Conservation (phyloP, 2,329 filamentous ascomycete species). For the Fusarium zealandicum region DNA sequence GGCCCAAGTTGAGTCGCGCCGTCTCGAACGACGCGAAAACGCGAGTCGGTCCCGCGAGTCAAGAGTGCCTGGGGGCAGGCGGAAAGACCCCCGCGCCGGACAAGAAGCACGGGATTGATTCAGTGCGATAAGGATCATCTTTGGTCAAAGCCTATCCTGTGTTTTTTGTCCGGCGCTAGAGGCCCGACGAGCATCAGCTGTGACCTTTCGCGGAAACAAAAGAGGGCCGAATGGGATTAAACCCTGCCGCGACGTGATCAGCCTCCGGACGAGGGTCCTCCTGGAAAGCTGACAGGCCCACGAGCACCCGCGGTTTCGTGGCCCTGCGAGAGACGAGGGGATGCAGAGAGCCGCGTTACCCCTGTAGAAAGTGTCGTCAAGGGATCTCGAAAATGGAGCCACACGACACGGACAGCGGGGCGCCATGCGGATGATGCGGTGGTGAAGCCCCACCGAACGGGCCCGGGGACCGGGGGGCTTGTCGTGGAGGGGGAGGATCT, state of each 20-base stretch:
- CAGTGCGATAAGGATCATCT: no score
- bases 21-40: constrained; percentile 1
- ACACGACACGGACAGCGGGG: constrained; percentile 24
- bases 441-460: constrained; percentile 13
- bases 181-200: not conserved
- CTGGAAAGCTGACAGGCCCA: no score
- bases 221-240: not conserved
- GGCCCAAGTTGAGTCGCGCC: not conserved
- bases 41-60: not conserved
- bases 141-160: no score
- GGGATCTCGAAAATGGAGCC: constrained; percentile 22
- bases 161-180: no score
- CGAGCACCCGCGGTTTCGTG: constrained; percentile 7
- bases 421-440: constrained; percentile 27
- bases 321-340: constrained; percentile 22
- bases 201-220: constrained; percentile 5
- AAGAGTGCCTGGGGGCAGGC: constrained; percentile 5
- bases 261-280: not conserved
- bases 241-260: constrained; percentile 1
- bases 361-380: constrained; percentile 11
- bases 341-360: constrained; percentile 9
- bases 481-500: constrained; percentile 19
- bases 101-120: no score
- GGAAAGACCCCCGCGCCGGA: no score
- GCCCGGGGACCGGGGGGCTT: constrained; percentile 26